phyloP scores from a whole-genome alignment of 495 filamentous ascomycete genomes.

The Penicillium antarcticum region DNA sequence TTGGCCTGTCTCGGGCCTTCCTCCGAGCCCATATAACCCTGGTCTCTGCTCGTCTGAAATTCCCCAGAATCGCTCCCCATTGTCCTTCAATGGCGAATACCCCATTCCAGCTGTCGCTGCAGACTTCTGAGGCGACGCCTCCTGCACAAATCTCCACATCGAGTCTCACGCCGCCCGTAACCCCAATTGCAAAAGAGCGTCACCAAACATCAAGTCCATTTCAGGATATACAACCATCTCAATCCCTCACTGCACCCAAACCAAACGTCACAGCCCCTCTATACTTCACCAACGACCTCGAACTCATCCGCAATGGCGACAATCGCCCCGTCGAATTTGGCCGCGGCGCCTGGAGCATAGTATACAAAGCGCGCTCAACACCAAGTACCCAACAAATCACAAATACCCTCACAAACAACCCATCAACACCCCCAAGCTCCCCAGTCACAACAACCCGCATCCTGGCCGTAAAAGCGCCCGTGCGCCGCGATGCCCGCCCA shows the following conservation, averaged over 20 bases:
- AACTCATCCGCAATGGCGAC: slow-evolving; percentile 27
- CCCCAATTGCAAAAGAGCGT: slow-evolving; percentile 28
- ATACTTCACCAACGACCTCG: slow-evolving; percentile 33
- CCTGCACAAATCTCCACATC: slow-evolving; percentile 3
- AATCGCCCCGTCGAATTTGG: slow-evolving; percentile 45
- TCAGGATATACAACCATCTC: not conserved
- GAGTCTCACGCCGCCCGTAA: slow-evolving; percentile 37
- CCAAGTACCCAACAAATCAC: slow-evolving; percentile 1
- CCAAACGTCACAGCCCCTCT: slow-evolving; percentile 14
- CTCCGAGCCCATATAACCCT: not conserved
- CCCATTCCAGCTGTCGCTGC: slow-evolving; percentile 31
- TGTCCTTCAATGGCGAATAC: slow-evolving; percentile 2
- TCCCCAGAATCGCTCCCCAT: not conserved
- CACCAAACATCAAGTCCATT: slow-evolving; percentile 7
- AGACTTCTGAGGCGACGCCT: slow-evolving; percentile 5
- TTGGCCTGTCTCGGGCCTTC: too few relatives aligned
- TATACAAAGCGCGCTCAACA: slow-evolving; percentile 45
- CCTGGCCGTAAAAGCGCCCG: slow-evolving; percentile 55
- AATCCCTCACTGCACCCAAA: slow-evolving; percentile 3
- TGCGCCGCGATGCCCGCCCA: slow-evolving; percentile 43
- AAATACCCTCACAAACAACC: not conserved
- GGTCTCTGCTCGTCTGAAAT: not conserved
- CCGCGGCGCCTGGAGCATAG: slow-evolving; percentile 59
- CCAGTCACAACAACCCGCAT: slow-evolving; percentile 32
- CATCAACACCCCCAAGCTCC: slow-evolving; percentile 45